Percentiles rank a stretch among this genome's conserved stretches.
These are phyloP conservation scores for Penicillium olsonii DNA, from an alignment of 2,329 filamentous ascomycete genomes.

Conservation along the genomic window DNA sequence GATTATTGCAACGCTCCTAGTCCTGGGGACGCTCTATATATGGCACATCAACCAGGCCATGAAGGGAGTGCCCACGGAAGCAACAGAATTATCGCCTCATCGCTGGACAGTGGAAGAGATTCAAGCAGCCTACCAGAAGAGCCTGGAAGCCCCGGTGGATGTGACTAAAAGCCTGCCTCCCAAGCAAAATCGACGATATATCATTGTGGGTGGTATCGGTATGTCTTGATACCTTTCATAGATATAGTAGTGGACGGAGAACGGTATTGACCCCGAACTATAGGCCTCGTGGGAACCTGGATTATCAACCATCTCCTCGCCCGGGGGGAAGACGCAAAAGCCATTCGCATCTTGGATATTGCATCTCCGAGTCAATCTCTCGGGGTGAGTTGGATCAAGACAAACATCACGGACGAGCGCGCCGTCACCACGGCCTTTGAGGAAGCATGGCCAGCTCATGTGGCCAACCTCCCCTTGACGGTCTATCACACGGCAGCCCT, in stretches of 20 bases:
- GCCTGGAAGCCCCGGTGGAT: conserved; percentile 31
- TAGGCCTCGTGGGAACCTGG: conserved; percentile 58
- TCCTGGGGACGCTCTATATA: conserved; percentile 27
- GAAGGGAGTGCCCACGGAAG: conserved; percentile 29
- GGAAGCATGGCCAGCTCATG: conserved; percentile 48
- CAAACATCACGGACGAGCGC: conserved; percentile 53
- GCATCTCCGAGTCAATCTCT: conserved; percentile 48
- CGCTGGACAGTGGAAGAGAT: conserved; percentile 40
- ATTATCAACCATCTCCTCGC: conserved; percentile 57
- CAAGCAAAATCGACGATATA: conserved; percentile 40
- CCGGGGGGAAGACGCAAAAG: conserved; percentile 53
- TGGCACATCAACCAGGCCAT: conserved; percentile 34
- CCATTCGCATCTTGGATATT: conserved; percentile 59
- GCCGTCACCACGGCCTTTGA: conserved; percentile 51
- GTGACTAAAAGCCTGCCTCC: conserved; percentile 37
- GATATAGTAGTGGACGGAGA: too few relatives aligned
- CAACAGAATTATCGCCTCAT: conserved; percentile 25
- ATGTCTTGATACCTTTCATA: too few relatives aligned
- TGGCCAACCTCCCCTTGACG: conserved; percentile 52
- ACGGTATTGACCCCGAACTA: conserved; percentile 7
- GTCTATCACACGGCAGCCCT: conserved; percentile 61
- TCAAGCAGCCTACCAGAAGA: conserved; percentile 32
- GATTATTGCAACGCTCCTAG: conserved; percentile 8
- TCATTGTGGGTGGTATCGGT: conserved; percentile 44
- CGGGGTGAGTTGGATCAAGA: conserved; percentile 49